Conservation (phyloP, 2,329 filamentous ascomycete genomes). For the Huntiella bhutanensis region DNA sequence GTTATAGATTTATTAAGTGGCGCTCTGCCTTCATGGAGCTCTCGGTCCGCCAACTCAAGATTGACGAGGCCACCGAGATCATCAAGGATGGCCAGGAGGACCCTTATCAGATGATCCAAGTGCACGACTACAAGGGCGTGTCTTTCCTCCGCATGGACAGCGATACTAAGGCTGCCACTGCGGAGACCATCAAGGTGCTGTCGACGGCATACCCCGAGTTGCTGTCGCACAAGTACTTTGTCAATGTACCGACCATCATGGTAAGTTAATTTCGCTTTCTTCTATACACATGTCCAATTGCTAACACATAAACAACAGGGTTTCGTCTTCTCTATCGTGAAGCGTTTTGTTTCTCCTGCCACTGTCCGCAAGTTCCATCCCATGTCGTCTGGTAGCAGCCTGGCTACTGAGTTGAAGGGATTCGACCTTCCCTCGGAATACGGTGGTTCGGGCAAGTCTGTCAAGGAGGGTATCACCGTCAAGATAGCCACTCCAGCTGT, state of each 20-base stretch:
- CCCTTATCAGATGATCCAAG: constrained; percentile 77
- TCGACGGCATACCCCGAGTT: constrained; percentile 76
- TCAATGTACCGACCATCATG: constrained; percentile 85
- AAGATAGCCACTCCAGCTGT: constrained; percentile 14
- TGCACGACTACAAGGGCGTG: constrained; percentile 82
- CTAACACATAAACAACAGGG: constrained; percentile 21
- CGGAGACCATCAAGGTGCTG: constrained; percentile 67
- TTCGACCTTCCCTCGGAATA: constrained; percentile 58
- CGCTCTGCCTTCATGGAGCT: constrained; percentile 81
- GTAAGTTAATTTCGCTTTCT: not conserved
- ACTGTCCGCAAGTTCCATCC: constrained; percentile 67
- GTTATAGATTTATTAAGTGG: constrained; percentile 68
- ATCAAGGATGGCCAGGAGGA: constrained; percentile 60
- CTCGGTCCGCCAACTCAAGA: constrained; percentile 53
- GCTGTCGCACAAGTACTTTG: constrained; percentile 72
- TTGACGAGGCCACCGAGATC: constrained; percentile 46
- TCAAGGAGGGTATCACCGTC: constrained; percentile 21
- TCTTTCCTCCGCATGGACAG: constrained; percentile 72
- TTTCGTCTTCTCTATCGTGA: constrained; percentile 61
- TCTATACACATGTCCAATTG: not conserved
- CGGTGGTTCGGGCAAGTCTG: constrained; percentile 46
- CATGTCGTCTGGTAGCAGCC: constrained; percentile 50
- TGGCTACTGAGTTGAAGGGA: constrained; percentile 39
- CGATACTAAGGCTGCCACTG: constrained; percentile 54
- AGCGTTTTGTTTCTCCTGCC: constrained; percentile 53